Percentiles rank a stretch among this genome's conserved stretches.
Evolutionary conservation across 1,284 basidiomycete genomes (phyloP).

Genomic region (Marasmius fiardii): DNA sequence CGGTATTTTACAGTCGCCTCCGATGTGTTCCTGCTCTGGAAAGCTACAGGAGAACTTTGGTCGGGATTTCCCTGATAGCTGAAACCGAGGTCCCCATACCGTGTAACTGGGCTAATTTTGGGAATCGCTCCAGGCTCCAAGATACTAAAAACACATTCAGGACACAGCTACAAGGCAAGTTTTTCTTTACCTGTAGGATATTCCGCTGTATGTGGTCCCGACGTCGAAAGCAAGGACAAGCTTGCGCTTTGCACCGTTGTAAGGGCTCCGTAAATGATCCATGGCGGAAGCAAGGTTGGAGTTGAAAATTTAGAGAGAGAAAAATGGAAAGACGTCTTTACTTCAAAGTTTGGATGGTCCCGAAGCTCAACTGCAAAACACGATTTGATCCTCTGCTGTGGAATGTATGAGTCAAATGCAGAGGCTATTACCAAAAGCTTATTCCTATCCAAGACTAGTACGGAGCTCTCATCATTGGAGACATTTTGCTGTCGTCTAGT

Average conservation of each 20-base stretch:
- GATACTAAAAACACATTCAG: slow-evolving; percentile 1
- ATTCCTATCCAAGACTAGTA: too few relatives aligned
- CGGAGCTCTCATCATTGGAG: too few relatives aligned
- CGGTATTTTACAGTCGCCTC: slow-evolving; percentile 53
- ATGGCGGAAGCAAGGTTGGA: neutral
- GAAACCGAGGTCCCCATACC: neutral
- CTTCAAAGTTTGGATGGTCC: neutral
- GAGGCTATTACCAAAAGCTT: too few relatives aligned
- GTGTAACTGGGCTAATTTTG: slow-evolving; percentile 11
- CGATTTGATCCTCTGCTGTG: too few relatives aligned
- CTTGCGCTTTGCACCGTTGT: slow-evolving; percentile 30
- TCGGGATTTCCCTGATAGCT: neutral
- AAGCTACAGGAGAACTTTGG: slow-evolving; percentile 31
- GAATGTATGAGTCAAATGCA: too few relatives aligned
- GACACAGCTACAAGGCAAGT: too few relatives aligned
- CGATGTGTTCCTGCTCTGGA: slow-evolving; percentile 49
- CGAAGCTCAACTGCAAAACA: too few relatives aligned
- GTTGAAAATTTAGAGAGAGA: neutral
- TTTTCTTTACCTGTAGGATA: slow-evolving; percentile 42
- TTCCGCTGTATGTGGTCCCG: slow-evolving; percentile 51
- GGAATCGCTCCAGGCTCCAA: slow-evolving; percentile 14
- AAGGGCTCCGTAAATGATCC: slow-evolving; percentile 16
- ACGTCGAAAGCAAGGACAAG: slow-evolving; percentile 50
- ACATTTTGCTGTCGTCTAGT: too few relatives aligned
- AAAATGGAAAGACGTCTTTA: neutral